Evolutionary conservation across 352 stramenopile species (phyloP), one percentile per base, ranked within the genome.

Genomic region (Globisporangium perplexum): DNA sequence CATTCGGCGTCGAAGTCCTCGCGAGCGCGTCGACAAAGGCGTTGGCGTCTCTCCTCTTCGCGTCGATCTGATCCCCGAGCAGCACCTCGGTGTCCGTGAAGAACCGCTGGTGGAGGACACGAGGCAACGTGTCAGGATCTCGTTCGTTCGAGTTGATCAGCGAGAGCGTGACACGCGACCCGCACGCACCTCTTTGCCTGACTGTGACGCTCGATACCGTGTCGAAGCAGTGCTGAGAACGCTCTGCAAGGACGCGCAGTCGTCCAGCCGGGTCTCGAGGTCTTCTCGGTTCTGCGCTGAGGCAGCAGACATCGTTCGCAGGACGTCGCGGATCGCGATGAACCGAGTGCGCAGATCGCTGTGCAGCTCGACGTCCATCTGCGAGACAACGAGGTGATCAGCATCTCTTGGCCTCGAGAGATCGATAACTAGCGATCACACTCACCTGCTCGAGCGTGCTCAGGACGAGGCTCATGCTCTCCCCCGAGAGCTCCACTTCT

Each of bases 81-180:
- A 55, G 58, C 14, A 82, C 69, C 44, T 82, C 71, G 7, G 78
- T 57, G 10, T 75, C 62, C 7, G 69, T 82, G 7, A 78, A 55
- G 57, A 69, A 46, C 17, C 59, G 62, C 69, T 81, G n/a, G 1
- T 42, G 31, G 18, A 18, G 11, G 8, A 47, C 3, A 35, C 1
- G 11, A 52, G n/a, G 3, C 10, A 14, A 41, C 15, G 22, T 10
- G 23, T 15, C 20, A 53, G 8, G 4, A n/a, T 22, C 4, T 11
- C 39, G 18, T 18, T 2, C n/a, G 7, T 54, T 30, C 2, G 17
- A 39, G 7, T 18, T 4, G 3, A 8, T 18, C n/a, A 4, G 20
- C 10, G 14, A 24, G 10, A 30, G 30, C 38, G 20, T 33, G 31
- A 22, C 7, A 3, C 4, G 12, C 1, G 24, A 7, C 2, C 33